phyloP scores from a whole-genome alignment of 495 filamentous ascomycete genomes.

The Trypethelium eluteriae region DNA sequence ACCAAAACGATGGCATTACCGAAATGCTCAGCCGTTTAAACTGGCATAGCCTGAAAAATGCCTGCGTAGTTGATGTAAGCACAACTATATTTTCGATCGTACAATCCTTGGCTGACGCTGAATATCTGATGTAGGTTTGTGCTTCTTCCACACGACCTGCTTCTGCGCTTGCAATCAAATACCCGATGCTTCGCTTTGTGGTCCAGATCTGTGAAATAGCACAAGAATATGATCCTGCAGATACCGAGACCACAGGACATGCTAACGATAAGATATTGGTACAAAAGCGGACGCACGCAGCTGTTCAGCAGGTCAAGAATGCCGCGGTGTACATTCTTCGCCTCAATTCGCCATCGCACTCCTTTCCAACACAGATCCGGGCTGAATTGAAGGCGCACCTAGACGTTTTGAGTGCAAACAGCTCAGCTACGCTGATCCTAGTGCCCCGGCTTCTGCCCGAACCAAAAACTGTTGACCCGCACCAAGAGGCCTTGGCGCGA shows the following conservation, averaged over 20 bases:
- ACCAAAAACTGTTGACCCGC: slow-evolving; percentile 19
- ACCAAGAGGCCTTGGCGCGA: slow-evolving; percentile 26
- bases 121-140: slow-evolving; percentile 18
- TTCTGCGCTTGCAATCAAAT: slow-evolving; percentile 22
- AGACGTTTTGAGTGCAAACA: slow-evolving; percentile 24
- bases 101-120: background rate
- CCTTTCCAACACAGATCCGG: slow-evolving; percentile 18
- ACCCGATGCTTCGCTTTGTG: slow-evolving; percentile 33
- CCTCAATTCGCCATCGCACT: slow-evolving; percentile 21
- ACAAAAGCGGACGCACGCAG: too few species aligned
- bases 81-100: background rate
- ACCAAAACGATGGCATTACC: slow-evolving; percentile 19
- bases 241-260: too few species aligned
- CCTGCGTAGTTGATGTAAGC: slow-evolving; percentile 34
- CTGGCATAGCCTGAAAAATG: slow-evolving; percentile 25
- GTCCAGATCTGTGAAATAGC: slow-evolving; percentile 29
- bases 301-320: slow-evolving; percentile 17
- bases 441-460: slow-evolving; percentile 25
- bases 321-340: slow-evolving; percentile 35
- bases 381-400: slow-evolving; percentile 26
- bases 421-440: slow-evolving; percentile 23
- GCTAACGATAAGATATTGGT: too few species aligned
- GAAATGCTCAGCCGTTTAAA: slow-evolving; percentile 29
- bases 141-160: slow-evolving; percentile 27
- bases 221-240: too few species aligned